Conservation (phyloP, 176 grass and related monocot genomes). For the Cymbopogon citratus region DNA sequence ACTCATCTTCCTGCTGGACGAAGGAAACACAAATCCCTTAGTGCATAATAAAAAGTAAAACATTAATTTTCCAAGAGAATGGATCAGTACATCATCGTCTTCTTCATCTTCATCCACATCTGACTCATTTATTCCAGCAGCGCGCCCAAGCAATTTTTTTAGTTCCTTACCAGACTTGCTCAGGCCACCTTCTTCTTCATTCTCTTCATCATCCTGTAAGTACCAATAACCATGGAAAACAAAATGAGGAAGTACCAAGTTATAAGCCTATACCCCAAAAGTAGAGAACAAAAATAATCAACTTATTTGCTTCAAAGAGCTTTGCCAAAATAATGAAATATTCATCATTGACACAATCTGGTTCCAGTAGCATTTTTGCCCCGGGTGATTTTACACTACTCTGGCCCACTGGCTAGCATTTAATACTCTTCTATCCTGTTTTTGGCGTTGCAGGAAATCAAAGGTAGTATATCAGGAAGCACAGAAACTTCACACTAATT, state of each 20-base stretch:
- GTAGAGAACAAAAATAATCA: background rate
- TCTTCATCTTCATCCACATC: conserved; percentile 90
- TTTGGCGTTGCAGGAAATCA: background rate
- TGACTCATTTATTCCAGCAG: conserved; percentile 83
- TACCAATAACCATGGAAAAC: background rate
- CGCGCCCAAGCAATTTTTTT: conserved; percentile 83
- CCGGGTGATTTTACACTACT: background rate
- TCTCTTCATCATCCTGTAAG: conserved; percentile 83
- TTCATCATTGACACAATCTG: background rate
- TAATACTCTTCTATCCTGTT: background rate
- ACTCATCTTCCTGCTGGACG: conserved; percentile 67
- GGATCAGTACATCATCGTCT: conserved; percentile 63
- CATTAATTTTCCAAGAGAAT: conserved; percentile 11
- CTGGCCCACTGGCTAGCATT: background rate
- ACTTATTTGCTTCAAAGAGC: background rate
- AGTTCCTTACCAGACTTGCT: conserved; percentile 98
- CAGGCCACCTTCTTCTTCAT: conserved; percentile 92
- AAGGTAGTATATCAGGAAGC: background rate
- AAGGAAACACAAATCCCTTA: conserved; percentile 8
- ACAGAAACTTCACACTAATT: background rate
- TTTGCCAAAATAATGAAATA: conserved; percentile 6
- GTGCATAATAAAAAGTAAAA: background rate
- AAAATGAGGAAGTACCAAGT: background rate
- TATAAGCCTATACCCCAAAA: background rate
- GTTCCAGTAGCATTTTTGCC: background rate